phyloP scores from a whole-genome alignment of 1,139 yeast genomes.

The Torulaspora pretoriensis region DNA sequence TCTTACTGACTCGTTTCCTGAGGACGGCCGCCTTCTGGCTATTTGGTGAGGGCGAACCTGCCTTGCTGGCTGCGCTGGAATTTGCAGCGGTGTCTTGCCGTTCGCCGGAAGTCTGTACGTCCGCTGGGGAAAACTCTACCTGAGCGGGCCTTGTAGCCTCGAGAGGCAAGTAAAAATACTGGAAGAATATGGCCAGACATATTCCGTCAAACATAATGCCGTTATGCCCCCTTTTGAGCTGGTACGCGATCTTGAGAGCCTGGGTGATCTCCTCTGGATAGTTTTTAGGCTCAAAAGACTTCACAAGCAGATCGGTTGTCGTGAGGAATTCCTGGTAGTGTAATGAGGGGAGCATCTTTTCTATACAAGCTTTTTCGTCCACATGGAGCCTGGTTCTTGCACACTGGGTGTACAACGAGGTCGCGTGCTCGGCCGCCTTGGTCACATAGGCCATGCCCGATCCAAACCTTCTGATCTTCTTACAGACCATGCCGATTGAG shows the following conservation, averaged over 20 bases:
- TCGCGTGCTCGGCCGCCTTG: slow-evolving; percentile 30
- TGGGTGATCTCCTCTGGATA: slow-evolving; percentile 22
- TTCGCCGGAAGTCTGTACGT: not conserved
- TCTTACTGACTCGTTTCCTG: slow-evolving; percentile 35
- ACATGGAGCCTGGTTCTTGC: slow-evolving; percentile 20
- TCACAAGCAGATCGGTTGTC: slow-evolving; percentile 22
- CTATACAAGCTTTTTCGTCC: slow-evolving; percentile 30
- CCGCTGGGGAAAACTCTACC: slow-evolving; percentile 8
- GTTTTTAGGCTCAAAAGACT: slow-evolving; percentile 18
- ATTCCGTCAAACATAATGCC: slow-evolving; percentile 34
- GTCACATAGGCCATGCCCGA: slow-evolving; percentile 53
- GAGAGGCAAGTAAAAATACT: slow-evolving; percentile 30
- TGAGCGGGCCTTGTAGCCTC: slow-evolving; percentile 8
- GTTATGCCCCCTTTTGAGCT: slow-evolving; percentile 33
- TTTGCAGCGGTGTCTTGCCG: not conserved
- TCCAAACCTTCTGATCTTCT: slow-evolving; percentile 69
- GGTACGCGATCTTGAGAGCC: slow-evolving; percentile 28
- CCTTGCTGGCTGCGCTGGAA: slow-evolving; percentile 1
- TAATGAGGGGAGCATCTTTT: slow-evolving; percentile 26
- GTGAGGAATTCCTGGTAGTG: slow-evolving; percentile 26
- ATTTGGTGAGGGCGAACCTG: slow-evolving; percentile 4
- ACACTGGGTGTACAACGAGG: slow-evolving; percentile 23
- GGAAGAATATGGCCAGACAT: slow-evolving; percentile 33
- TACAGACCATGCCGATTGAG: slow-evolving; percentile 56
- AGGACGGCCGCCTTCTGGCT: slow-evolving; percentile 12